Evolutionary conservation across 495 filamentous ascomycete genomes (phyloP).

Genomic region (Neurospora cerealis): DNA sequence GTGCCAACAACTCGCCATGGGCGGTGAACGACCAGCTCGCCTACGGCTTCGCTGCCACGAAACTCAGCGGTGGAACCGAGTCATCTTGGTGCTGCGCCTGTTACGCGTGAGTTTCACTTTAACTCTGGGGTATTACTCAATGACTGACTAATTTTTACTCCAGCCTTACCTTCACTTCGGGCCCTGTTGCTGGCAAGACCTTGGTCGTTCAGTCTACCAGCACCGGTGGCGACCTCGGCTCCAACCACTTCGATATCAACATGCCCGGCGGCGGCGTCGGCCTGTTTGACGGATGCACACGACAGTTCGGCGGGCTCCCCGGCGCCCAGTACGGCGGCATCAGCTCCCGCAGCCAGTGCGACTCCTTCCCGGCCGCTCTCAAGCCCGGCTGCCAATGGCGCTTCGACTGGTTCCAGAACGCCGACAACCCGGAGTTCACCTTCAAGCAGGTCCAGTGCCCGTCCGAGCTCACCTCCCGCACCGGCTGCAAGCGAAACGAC

Average conservation of each 20-base stretch:
- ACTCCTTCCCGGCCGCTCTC: slow-evolving; percentile 38
- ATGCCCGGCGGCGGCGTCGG: slow-evolving; percentile 52
- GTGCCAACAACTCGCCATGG: slow-evolving; percentile 45
- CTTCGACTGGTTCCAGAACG: slow-evolving; percentile 49
- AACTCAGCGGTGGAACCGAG: slow-evolving; percentile 33
- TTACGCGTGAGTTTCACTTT: slow-evolving; percentile 33
- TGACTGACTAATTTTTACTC: slow-evolving; percentile 1
- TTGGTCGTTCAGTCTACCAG: slow-evolving; percentile 57
- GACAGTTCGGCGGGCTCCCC: slow-evolving; percentile 44
- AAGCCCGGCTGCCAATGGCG: slow-evolving; percentile 47
- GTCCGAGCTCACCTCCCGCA: slow-evolving; percentile 37
- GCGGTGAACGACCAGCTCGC: slow-evolving; percentile 37
- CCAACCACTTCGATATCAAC: slow-evolving; percentile 48
- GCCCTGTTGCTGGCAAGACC: slow-evolving; percentile 40
- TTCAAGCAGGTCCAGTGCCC: slow-evolving; percentile 48
- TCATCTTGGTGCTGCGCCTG: slow-evolving; percentile 46
- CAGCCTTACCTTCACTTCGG: slow-evolving; percentile 28
- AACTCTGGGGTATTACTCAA: slow-evolving; percentile 14
- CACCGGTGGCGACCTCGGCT: slow-evolving; percentile 46
- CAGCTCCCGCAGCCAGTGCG: slow-evolving; percentile 36
- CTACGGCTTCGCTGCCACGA: slow-evolving; percentile 50
- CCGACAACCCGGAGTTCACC: slow-evolving; percentile 45
- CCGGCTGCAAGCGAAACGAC: slow-evolving; percentile 35
- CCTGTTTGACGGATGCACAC: slow-evolving; percentile 42
- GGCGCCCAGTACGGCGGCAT: slow-evolving; percentile 48